Conservation (phyloP, 805 yeast genomes). For the Blastobotrys mokoenaii region DNA sequence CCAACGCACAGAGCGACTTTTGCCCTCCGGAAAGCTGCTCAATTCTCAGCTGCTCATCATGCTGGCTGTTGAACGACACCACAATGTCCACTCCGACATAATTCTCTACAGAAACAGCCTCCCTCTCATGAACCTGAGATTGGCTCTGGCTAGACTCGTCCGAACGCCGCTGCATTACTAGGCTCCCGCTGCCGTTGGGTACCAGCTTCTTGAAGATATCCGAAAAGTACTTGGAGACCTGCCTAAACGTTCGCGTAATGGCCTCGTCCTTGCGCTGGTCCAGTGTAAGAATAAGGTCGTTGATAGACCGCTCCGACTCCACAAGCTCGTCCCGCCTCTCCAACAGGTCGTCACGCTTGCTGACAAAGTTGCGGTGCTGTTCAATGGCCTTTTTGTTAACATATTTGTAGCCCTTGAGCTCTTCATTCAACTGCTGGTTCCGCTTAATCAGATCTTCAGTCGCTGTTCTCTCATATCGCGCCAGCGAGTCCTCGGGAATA, state of each 20-base stretch:
- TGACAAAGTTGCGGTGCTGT: conserved; percentile 64
- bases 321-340: conserved; percentile 62
- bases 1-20: conserved; percentile 91
- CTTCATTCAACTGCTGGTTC: conserved; percentile 47
- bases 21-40: conserved; percentile 97
- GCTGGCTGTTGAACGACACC: conserved; percentile 81
- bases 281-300: conserved; percentile 56
- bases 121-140: conserved; percentile 9
- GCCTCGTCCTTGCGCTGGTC: conserved; percentile 78
- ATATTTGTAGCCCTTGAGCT: conserved; percentile 57
- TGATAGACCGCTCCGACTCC: conserved; percentile 63
- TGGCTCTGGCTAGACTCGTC: conserved; percentile 16
- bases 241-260: conserved; percentile 65
- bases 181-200: conserved; percentile 70
- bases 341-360: conserved; percentile 59
- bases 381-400: conserved; percentile 87
- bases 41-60: conserved; percentile 76
- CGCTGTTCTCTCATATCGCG: conserved; percentile 34
- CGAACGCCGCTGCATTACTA: conserved; percentile 50
- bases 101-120: conserved; percentile 36
- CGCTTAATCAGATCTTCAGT: conserved; percentile 47
- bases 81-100: conserved; percentile 77
- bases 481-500: conserved; percentile 76
- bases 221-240: conserved; percentile 65
- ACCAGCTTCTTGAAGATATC: conserved; percentile 73